Base-by-base conservation (phyloP, 805 yeast species). In the Spathaspora boniae region DNA sequence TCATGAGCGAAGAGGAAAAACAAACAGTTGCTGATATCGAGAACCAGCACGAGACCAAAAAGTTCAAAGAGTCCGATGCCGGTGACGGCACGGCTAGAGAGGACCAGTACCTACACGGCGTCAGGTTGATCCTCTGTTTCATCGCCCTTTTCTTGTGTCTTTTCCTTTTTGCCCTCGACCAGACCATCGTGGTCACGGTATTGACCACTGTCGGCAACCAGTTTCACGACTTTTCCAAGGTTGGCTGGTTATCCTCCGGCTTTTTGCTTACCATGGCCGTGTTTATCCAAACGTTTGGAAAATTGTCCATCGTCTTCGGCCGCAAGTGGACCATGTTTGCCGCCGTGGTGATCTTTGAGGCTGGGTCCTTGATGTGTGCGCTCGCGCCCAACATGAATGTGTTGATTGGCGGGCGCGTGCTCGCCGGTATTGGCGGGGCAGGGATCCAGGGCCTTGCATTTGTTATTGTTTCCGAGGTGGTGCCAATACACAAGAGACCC, bases 401-500 rank as follows among this genome's bases (percentile, higher is more conserved):
- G n/a, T 50, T 65, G 18, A 65, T 65, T 41, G 70, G 71, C 4
- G 70, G 70, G 5, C 57, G 82, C 43, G 82, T 78, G 0, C 44
- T 76, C 14, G 75, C 80, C 0, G 83, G 83, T 27, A 60, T 76
- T 19, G 83, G 82, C 1, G 72, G 74, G 12, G 80, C 80, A 5
- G 82, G 82, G 2, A 60, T 73, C 28, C 64, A 67, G 22, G 70
- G 80, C 0, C 45, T 76, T 23, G 60, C 76, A 4, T 69, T 70
- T 46, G 76, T 77, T 19, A 60, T 77, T 20, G 69, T 74, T 29
- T 71, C 78, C 18, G 83, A 78, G 50, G 65, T 76, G 18, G 76
- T 76, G 6, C 72, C 80, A 0, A 51, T 76, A 22, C 61, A 72
- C 36, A 67, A 72, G 41, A 60, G 83, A 41, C 78, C 78, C 3